Base-by-base conservation (phyloP, 352 stramenopile species). In the Globisporangium cylindrosporum region DNA sequence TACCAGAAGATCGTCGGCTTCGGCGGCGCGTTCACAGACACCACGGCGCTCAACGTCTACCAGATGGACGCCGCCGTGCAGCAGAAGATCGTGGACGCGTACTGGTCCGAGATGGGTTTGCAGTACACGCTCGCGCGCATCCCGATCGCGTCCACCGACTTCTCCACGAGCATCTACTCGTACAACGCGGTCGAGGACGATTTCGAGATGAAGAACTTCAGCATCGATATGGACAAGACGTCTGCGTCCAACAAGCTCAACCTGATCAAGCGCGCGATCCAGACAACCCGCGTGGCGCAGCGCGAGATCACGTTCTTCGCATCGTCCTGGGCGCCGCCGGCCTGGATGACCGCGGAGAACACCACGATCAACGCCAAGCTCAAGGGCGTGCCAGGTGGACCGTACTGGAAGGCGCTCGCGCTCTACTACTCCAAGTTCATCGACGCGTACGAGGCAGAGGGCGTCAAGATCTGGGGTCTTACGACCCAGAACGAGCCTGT, bases 341-440 rank as follows among this genome's bases (percentile, higher is more conserved):
- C 74, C 2, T 97, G 90, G 90, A 96, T 97, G 89, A 97, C 92
- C 32, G 84, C 74, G 27, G 71, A 85, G 51, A 91, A 91, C 64
- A 69, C 62, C 22, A 87, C 77, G 25, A 76, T 85, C 60, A 88
- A 90, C 53, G 87, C 78, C 22, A 64, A 69, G n/a, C 62, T 93
- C 12, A 73, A 88, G 38, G 86, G 88, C 4, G 68, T 82, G 46
- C 72, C 82, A 0, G 78, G 84, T 8, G 86, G 82, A 4, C 59
- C 76, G 27, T 90, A 93, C 57, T 89, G 89, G 80, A 73, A 89
- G 67, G 87, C 90, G 1, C 68, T 91, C 67, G 91, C 90, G 22
- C 74, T 91, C n/a, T 97, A 96, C 70, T 94, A 97, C 68, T 84
- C 81, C 67, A 92, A 91, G 71, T 97, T 97, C 69, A 74, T 97